Evolutionary conservation across 2,329 filamentous ascomycete genomes (phyloP).

Genomic region (Pyrenophora seminiperda): DNA sequence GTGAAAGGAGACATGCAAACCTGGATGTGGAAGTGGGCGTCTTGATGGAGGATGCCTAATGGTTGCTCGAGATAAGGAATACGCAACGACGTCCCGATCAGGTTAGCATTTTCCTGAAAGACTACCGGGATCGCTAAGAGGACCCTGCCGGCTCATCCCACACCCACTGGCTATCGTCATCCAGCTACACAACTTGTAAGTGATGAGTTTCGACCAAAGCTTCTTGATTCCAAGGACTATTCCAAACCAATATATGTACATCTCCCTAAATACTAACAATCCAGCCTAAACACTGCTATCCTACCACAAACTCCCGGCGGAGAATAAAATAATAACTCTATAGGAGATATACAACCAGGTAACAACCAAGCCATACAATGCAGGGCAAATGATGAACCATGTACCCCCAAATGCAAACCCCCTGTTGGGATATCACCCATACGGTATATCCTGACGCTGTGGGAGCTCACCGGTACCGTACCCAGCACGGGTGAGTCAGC

Average conservation of each 20-base stretch:
- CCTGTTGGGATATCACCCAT: no score
- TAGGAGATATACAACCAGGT: slow-evolving; percentile 7
- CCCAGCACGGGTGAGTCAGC: no score
- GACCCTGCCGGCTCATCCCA: no score
- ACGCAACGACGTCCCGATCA: not conserved
- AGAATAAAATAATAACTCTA: not conserved
- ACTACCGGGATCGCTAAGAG: not conserved
- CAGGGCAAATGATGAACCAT: no score
- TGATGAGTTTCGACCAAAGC: not conserved
- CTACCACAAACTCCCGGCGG: not conserved
- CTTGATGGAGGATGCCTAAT: not conserved
- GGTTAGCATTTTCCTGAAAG: not conserved
- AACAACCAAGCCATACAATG: no score
- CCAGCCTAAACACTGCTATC: not conserved
- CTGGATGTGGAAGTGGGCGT: not conserved
- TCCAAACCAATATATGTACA: not conserved
- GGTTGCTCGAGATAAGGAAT: not conserved
- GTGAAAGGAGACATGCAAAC: not conserved
- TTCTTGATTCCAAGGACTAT: not conserved
- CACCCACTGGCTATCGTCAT: no score
- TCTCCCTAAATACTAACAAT: not conserved
- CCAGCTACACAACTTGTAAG: not conserved
- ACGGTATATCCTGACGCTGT: no score
- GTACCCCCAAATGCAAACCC: not conserved
- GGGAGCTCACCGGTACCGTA: no score